phyloP scores from a whole-genome alignment of 2,329 filamentous ascomycete species.

The Ceratocystis ficicola region DNA sequence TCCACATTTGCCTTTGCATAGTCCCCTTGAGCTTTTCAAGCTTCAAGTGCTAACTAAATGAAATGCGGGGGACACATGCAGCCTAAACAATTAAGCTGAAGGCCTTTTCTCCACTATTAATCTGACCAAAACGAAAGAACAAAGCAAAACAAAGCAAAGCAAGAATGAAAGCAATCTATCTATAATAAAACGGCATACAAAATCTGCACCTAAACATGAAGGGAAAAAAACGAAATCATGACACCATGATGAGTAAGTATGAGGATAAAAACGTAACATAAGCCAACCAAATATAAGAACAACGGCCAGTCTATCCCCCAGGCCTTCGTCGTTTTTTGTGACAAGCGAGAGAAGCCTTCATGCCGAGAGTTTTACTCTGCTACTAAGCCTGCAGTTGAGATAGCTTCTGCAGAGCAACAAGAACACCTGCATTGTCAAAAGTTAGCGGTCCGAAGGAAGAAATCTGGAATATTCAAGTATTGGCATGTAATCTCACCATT shows the following conservation, averaged over 20 bases:
- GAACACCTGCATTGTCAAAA: slow-evolving; percentile 29
- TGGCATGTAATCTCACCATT: slow-evolving; percentile 51
- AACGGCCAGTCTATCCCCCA: not conserved
- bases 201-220: not conserved
- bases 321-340: not conserved
- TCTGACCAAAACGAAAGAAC: not conserved
- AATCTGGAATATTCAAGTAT: not conserved
- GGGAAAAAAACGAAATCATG: not conserved
- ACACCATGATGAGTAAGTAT: not conserved
- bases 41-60: too few relatives aligned
- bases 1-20: not conserved
- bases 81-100: not conserved
- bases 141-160: not conserved
- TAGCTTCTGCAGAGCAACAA: slow-evolving; percentile 35
- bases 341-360: not conserved
- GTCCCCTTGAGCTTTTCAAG: not conserved
- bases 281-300: not conserved
- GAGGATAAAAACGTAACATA: slow-evolving; percentile 1
- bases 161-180: not conserved
- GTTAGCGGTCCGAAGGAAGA: slow-evolving; percentile 1
- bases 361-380: not conserved
- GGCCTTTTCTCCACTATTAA: not conserved
- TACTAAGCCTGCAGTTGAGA: slow-evolving; percentile 26
- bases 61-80: too few relatives aligned
- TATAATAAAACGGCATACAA: slow-evolving; percentile 18